Conservation (phyloP, 352 stramenopile species). For the Bremia lactucae region DNA sequence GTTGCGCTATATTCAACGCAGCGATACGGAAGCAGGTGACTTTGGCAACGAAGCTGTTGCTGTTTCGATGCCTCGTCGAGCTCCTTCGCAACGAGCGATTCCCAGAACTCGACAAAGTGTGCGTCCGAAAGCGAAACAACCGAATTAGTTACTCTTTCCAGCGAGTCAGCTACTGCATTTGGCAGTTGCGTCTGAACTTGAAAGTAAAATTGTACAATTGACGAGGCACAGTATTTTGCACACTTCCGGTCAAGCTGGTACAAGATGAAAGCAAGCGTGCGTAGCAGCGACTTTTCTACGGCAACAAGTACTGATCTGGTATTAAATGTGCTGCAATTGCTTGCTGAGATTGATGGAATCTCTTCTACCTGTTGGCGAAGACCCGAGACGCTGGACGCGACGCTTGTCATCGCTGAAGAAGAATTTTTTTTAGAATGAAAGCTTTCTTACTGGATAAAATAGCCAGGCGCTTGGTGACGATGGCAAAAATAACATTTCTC, state of each 20-base stretch:
- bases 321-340: slow-evolving; percentile 12
- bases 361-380: slow-evolving; percentile 8
- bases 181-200: slow-evolving; percentile 51
- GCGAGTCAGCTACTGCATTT: slow-evolving; percentile 31
- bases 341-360: not conserved
- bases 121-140: slow-evolving; percentile 52
- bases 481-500: too few relatives aligned
- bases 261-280: slow-evolving; percentile 53
- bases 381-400: slow-evolving; percentile 13
- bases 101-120: slow-evolving; percentile 57
- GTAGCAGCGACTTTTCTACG: slow-evolving; percentile 52
- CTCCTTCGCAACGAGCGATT: slow-evolving; percentile 41
- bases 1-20: slow-evolving; percentile 4
- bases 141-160: slow-evolving; percentile 40
- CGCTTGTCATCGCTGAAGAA: too few relatives aligned
- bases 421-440: too few relatives aligned
- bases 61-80: slow-evolving; percentile 23
- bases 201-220: slow-evolving; percentile 52
- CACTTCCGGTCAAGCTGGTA: slow-evolving; percentile 48
- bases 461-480: too few relatives aligned
- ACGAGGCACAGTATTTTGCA: slow-evolving; percentile 44
- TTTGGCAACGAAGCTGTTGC: slow-evolving; percentile 5
- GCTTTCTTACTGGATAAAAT: too few relatives aligned
- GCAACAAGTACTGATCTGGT: slow-evolving; percentile 38
- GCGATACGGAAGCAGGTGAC: not conserved